These are phyloP conservation scores for Venturia nashicola DNA, from an alignment of 2,329 filamentous ascomycete genomes.

Conservation along the genomic window DNA sequence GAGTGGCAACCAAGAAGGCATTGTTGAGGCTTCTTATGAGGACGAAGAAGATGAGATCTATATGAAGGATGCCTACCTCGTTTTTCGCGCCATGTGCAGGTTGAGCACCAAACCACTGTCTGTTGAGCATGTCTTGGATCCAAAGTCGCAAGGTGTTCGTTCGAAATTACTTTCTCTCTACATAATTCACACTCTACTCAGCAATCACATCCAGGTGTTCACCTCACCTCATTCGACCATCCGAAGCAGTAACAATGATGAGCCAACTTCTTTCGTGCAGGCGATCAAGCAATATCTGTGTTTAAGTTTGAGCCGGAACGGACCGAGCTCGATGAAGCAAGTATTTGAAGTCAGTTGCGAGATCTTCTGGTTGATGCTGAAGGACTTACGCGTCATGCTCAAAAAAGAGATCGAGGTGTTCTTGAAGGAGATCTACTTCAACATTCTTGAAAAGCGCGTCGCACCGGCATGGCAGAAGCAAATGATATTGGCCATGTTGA, in stretches of 20 bases:
- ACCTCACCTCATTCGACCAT: slow-evolving; percentile 87
- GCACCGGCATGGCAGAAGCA: slow-evolving; percentile 85
- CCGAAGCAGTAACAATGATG: slow-evolving; percentile 76
- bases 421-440: slow-evolving; percentile 90
- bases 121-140: slow-evolving; percentile 82
- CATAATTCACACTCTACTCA: slow-evolving; percentile 86
- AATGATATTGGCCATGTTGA: slow-evolving; percentile 77
- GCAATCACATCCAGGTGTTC: slow-evolving; percentile 87
- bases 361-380: slow-evolving; percentile 96
- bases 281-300: slow-evolving; percentile 96
- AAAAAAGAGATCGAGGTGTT: slow-evolving; percentile 99
- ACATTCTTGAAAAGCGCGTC: slow-evolving; percentile 76
- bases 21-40: slow-evolving; percentile 34
- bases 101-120: slow-evolving; percentile 84
- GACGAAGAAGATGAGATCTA: slow-evolving; percentile 87
- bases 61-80: slow-evolving; percentile 90
- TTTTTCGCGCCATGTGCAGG: slow-evolving; percentile 96
- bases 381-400: slow-evolving; percentile 82
- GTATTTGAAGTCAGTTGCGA: slow-evolving; percentile 95
- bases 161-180: slow-evolving; percentile 93
- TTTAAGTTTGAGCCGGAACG: slow-evolving; percentile 87
- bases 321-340: slow-evolving; percentile 78
- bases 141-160: slow-evolving; percentile 91
- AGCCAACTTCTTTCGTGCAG: slow-evolving; percentile 81
- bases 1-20: slow-evolving; percentile 24